These are phyloP conservation scores for Yamadazyma aaseri DNA, from an alignment of 1,139 yeast species.

Conservation along the genomic window DNA sequence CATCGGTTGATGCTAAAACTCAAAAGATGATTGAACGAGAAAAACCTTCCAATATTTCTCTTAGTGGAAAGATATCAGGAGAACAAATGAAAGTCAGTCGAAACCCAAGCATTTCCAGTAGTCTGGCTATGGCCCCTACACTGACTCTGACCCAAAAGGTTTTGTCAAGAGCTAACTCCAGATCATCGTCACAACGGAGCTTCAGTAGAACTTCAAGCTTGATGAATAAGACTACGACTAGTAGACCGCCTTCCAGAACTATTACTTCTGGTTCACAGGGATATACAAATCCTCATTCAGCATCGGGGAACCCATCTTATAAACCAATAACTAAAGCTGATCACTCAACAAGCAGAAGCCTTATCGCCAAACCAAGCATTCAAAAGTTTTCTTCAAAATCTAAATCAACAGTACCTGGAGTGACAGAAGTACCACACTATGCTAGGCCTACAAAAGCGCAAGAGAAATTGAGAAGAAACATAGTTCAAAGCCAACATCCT, in stretches of 20 bases:
- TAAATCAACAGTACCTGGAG: background rate
- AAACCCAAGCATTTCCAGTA: background rate
- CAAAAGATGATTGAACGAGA: constrained; percentile 28
- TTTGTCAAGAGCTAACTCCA: constrained; percentile 1
- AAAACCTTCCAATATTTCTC: constrained; percentile 1
- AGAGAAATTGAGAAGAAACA: background rate
- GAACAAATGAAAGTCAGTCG: background rate
- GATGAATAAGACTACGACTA: background rate
- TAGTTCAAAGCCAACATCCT: background rate
- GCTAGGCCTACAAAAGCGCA: constrained; percentile 2
- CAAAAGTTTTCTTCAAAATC: background rate
- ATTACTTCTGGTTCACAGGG: background rate
- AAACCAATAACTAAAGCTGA: background rate
- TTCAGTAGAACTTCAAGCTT: background rate
- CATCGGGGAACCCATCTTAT: background rate
- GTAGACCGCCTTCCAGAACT: constrained; percentile 1
- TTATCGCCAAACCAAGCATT: too few species aligned
- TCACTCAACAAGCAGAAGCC: background rate
- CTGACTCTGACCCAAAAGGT: constrained; percentile 17
- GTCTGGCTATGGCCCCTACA: constrained; percentile 8
- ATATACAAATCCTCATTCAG: too few species aligned
- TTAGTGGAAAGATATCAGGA: background rate
- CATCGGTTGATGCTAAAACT: constrained; percentile 37
- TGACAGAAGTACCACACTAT: constrained; percentile 2
- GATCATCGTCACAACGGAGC: constrained; percentile 1